Percentiles rank a stretch among this genome's conserved stretches.
Conservation (phyloP, 1,139 yeast species). For the Yamadazyma dushanensis region DNA sequence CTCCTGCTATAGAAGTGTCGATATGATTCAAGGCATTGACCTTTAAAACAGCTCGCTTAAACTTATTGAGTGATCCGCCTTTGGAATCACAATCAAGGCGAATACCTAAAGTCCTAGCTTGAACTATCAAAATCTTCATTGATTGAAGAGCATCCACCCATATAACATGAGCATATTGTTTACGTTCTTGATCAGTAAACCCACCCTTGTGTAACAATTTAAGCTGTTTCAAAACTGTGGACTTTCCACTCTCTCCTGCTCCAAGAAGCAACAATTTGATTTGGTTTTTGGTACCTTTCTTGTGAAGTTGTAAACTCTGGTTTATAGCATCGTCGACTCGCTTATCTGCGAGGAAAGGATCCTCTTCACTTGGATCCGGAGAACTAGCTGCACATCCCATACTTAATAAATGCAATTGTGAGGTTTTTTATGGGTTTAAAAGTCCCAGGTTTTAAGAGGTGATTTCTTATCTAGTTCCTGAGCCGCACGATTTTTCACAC, state of each 20-base stretch:
- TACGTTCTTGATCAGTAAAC: constrained; percentile 74
- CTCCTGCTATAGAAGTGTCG: constrained; percentile 71
- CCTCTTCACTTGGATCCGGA: constrained; percentile 41
- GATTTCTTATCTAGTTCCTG: neutral
- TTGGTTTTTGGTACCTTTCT: constrained; percentile 48
- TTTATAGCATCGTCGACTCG: constrained; percentile 68
- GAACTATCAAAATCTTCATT: constrained; percentile 78
- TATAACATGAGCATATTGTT: constrained; percentile 83
- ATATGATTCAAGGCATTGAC: constrained; percentile 62
- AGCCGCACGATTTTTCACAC: constrained; percentile 16
- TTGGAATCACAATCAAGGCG: constrained; percentile 60
- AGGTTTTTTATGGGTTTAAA: neutral
- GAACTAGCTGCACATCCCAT: constrained; percentile 75
- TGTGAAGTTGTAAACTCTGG: constrained; percentile 55
- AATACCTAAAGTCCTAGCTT: constrained; percentile 64
- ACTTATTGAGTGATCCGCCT: constrained; percentile 42
- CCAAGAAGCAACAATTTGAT: constrained; percentile 76
- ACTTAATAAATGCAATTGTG: neutral
- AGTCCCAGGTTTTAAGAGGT: neutral
- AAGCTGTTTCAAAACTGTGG: constrained; percentile 94
- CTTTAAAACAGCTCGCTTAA: constrained; percentile 51
- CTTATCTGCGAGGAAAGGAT: constrained; percentile 52
- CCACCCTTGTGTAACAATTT: constrained; percentile 84
- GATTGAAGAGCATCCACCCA: constrained; percentile 93
- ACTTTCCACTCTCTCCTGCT: constrained; percentile 96